These are phyloP conservation scores for Dothistroma pini DNA, from an alignment of 2,329 filamentous ascomycete genomes.

Conservation along the genomic window DNA sequence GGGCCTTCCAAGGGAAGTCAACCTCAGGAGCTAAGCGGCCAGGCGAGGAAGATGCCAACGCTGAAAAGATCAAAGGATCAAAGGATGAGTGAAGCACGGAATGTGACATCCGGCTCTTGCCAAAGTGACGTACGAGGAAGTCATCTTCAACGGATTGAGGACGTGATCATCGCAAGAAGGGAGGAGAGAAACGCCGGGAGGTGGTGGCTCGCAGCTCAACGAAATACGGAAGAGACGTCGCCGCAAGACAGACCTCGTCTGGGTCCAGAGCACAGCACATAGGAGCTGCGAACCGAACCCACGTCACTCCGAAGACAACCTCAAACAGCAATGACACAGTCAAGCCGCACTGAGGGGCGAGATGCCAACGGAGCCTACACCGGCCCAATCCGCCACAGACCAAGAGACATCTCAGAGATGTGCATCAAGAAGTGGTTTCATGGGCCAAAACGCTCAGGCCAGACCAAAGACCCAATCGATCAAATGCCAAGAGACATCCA, in stretches of 20 bases:
- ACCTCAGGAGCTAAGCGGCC: neutral
- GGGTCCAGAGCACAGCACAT: neutral
- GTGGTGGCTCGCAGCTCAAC: neutral
- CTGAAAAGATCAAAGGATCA: neutral
- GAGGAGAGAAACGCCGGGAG: neutral
- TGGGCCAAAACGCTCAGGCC: neutral
- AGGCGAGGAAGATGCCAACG: neutral
- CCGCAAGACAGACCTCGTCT: neutral
- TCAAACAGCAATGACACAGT: neutral
- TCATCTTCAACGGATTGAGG: neutral
- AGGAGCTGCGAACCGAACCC: neutral
- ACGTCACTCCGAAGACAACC: neutral
- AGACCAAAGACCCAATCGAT: neutral
- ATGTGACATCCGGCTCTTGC: neutral
- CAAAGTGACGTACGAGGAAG: neutral
- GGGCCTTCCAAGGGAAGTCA: neutral
- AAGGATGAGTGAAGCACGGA: neutral
- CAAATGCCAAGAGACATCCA: neutral
- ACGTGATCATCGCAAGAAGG: neutral
- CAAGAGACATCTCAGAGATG: constrained; percentile 6
- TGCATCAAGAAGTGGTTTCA: constrained; percentile 5
- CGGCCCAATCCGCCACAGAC: constrained; percentile 2
- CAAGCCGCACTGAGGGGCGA: neutral
- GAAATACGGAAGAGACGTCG: neutral
- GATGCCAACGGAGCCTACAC: neutral